Evolutionary conservation across 208 protist genomes (phyloP), one percentile per base, ranked within the genome.

Genomic region (Trypanosoma scelopori): DNA sequence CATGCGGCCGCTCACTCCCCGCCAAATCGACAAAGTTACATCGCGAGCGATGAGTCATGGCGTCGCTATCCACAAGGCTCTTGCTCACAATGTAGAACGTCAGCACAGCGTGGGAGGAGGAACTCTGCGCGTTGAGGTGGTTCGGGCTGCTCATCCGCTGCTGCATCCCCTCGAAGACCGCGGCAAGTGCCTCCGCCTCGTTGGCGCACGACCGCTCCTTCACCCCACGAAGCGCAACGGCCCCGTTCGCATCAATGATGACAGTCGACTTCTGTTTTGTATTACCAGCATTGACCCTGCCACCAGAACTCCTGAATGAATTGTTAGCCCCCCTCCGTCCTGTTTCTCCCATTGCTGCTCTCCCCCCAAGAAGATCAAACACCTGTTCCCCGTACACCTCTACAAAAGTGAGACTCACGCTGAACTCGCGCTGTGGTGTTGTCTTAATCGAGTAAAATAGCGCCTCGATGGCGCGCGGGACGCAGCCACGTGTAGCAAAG

Each of bases 1-100:
- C 65, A 45, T 64, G 46, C 9, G 94, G 73, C 28, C 88, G 81
- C 47, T 96, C 87, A 25, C 72, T 87, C 6, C 94, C 92, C 0
- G 93, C 96, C 22, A 98, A 78, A 69, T 98, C 95, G 1, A 98
- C 91, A 43, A 98, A 71, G 69, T 96, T 77, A 71, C 98, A 71
- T 46, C 85, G 86, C 41, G 82, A 73, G 48, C 62, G n/a, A 27
- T 81, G 55, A 16, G 82, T 70, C 20, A 84, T 47, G 22, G 78
- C 78, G 55, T 82, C 74, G 12, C 74, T 86, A 55, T 98, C 93
- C 6, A 95, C 67, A 23, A 91, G 71, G 39, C 82, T 94, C 20
- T 79, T 78, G 22, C 67, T 67, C 39, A 85, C 63, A 25, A 97
- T 50, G 56, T 93, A 69, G 9, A 98, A 32, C n/a, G 90, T 90